Conservation (phyloP, 1,139 yeast species). For the Kodamaea plutei region DNA sequence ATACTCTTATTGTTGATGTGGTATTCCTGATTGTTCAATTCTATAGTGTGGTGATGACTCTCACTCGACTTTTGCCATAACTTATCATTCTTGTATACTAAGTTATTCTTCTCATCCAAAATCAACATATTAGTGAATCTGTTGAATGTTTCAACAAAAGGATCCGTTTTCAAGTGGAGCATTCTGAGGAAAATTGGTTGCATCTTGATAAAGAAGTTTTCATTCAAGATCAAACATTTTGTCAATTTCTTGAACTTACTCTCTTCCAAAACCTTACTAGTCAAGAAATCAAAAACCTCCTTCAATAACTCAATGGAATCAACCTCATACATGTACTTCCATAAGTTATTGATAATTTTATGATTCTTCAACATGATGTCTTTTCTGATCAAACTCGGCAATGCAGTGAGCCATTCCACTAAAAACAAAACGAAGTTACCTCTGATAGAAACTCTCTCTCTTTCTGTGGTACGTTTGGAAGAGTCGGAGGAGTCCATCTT, state of each 20-base stretch:
- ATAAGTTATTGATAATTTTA: slow-evolving; percentile 58
- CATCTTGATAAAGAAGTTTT: slow-evolving; percentile 61
- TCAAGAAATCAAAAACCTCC: slow-evolving; percentile 46
- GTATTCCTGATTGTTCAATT: slow-evolving; percentile 46
- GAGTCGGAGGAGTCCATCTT: slow-evolving; percentile 41
- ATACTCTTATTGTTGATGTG: slow-evolving; percentile 64
- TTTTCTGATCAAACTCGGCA: slow-evolving; percentile 53
- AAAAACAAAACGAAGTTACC: slow-evolving; percentile 58
- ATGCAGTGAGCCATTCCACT: slow-evolving; percentile 45
- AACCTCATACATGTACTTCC: slow-evolving; percentile 54
- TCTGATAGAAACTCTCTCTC: slow-evolving; percentile 47
- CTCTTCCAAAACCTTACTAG: slow-evolving; percentile 53
- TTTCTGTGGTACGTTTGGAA: slow-evolving; percentile 23
- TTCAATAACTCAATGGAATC: slow-evolving; percentile 46
- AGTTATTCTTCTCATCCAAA: too few species aligned
- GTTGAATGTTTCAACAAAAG: slow-evolving; percentile 28
- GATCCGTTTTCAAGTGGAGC: slow-evolving; percentile 14
- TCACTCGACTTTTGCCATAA: slow-evolving; percentile 42
- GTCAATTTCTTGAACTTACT: slow-evolving; percentile 59
- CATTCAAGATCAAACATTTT: slow-evolving; percentile 75
- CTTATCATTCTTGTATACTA: slow-evolving; percentile 58
- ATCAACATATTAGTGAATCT: slow-evolving; percentile 46
- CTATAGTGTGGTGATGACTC: slow-evolving; percentile 16
- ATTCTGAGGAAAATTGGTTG: slow-evolving; percentile 47
- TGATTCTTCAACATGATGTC: slow-evolving; percentile 57